These are phyloP conservation scores for Lasiosphaeria hispida DNA, from an alignment of 495 filamentous ascomycete species.

Conservation along the genomic window DNA sequence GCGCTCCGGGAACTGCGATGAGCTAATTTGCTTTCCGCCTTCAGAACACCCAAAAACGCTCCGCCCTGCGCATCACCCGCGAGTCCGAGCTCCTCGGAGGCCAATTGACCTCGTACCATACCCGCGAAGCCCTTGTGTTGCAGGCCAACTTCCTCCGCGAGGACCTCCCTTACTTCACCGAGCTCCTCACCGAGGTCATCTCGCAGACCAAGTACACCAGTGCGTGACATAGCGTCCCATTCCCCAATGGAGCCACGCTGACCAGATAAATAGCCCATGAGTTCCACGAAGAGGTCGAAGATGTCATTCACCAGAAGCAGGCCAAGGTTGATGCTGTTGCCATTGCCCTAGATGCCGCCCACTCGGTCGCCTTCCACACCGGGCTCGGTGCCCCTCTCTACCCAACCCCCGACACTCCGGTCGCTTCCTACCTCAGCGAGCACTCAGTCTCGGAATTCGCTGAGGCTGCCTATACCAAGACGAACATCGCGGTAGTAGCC, in stretches of 20 bases:
- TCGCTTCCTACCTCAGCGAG: constrained; percentile 73
- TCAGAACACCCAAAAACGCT: constrained; percentile 81
- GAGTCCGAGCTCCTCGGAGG: constrained; percentile 93
- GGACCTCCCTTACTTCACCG: constrained; percentile 96
- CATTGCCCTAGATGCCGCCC: constrained; percentile 79
- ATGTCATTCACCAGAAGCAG: constrained; percentile 69
- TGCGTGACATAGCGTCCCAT: constrained; percentile 44
- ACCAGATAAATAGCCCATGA: constrained; percentile 64
- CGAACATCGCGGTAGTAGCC: constrained; percentile 86
- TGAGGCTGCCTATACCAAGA: constrained; percentile 73
- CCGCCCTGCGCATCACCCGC: constrained; percentile 85
- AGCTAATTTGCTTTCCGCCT: constrained; percentile 46
- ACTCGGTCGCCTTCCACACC: constrained; percentile 88
- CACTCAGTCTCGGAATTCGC: constrained; percentile 69
- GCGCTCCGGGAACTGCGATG: constrained; percentile 27
- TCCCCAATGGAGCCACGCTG: constrained; percentile 14
- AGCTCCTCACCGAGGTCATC: constrained; percentile 89
- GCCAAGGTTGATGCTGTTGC: constrained; percentile 64
- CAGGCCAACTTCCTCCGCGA: constrained; percentile 91
- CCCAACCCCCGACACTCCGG: constrained; percentile 64
- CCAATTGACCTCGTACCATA: constrained; percentile 78
- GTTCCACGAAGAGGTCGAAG: constrained; percentile 79
- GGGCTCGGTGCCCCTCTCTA: constrained; percentile 78
- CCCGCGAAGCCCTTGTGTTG: constrained; percentile 87
- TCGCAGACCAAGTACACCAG: constrained; percentile 79